Evolutionary conservation across 2,329 filamentous ascomycete genomes (phyloP), one percentile per base, ranked within the genome.

Genomic region (Phialocephala sp.): DNA sequence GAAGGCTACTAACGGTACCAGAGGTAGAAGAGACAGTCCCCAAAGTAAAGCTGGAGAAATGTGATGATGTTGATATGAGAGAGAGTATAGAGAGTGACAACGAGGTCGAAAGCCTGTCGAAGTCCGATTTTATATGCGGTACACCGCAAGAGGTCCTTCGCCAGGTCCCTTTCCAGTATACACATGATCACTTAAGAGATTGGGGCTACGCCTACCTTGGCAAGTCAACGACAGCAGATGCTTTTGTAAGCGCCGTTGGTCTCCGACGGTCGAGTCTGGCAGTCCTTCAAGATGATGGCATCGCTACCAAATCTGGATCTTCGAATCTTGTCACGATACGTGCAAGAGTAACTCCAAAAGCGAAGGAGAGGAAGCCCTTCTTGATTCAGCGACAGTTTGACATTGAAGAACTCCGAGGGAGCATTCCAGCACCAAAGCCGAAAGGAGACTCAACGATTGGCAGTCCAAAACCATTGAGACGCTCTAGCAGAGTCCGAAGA

Each of bases 301-400:
- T 3, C 27, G 6, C 27, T 3, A 32, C 27, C 3, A 54, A 58
- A 18, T 56, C 22, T 11, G 56, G 54, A 22, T 50, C 59, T 1
- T 50, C 59, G 22, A 64, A 66, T 11, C 55, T 62, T 8, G 71
- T 81, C 14, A 78, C 74, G 2, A 78, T 85, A 57, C 79, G 81
- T 18, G 82, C 81, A 2, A 76, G 80, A 15, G 77, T 86, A 9
- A 70, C 78, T 6, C 82, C 84, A 18, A 76, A 75, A 41, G 65
- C 62, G 3, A 73, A 77, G 4, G 78, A 80, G 1, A 76, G 79
- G 20, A 79, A 80, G 57, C 77, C 84, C 0, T 81, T 86, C 68
- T 69, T 82, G 0, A 77, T 88, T 20, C 79, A 81, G 68, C 80
- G 84, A 36, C 80, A 79, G 20, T 84, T 88, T 66, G 79, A 86